Conservation (phyloP, 495 filamentous ascomycete species). For the Jackrogersella minutella region DNA sequence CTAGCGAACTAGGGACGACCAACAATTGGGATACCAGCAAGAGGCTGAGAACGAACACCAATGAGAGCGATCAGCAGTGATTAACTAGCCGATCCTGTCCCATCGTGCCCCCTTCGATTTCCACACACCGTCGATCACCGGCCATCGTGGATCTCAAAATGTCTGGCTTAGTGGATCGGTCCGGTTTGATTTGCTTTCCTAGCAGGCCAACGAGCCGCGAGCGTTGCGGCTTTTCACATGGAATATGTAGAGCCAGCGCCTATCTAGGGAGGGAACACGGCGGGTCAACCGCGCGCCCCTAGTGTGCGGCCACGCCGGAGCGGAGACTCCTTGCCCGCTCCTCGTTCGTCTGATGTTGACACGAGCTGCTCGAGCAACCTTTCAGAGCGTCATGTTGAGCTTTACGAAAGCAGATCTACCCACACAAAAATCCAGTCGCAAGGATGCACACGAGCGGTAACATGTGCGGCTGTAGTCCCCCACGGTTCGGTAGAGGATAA, state of each 20-base stretch:
- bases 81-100: conserved; percentile 29
- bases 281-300: not conserved
- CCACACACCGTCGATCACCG: conserved; percentile 23
- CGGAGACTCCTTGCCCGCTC: not conserved
- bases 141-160: conserved; percentile 7
- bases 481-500: conserved; percentile 12
- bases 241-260: not conserved
- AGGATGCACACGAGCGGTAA: conserved; percentile 11
- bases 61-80: conserved; percentile 32
- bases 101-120: conserved; percentile 24
- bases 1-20: not conserved
- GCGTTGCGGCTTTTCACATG: not conserved
- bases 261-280: not conserved
- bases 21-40: not conserved
- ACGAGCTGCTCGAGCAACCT: not conserved
- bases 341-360: conserved; percentile 12
- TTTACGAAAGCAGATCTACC: conserved; percentile 9
- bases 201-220: conserved; percentile 14
- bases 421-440: conserved; percentile 9
- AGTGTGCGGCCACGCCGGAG: conserved; percentile 6
- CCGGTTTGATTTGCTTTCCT: conserved; percentile 34
- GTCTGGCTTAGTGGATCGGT: conserved; percentile 22
- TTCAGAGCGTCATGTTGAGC: conserved; percentile 9
- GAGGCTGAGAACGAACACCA: conserved; percentile 22
- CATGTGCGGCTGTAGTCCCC: conserved; percentile 2